These are phyloP conservation scores for Penicillium pancosmium DNA, from an alignment of 495 filamentous ascomycete species.

Conservation along the genomic window DNA sequence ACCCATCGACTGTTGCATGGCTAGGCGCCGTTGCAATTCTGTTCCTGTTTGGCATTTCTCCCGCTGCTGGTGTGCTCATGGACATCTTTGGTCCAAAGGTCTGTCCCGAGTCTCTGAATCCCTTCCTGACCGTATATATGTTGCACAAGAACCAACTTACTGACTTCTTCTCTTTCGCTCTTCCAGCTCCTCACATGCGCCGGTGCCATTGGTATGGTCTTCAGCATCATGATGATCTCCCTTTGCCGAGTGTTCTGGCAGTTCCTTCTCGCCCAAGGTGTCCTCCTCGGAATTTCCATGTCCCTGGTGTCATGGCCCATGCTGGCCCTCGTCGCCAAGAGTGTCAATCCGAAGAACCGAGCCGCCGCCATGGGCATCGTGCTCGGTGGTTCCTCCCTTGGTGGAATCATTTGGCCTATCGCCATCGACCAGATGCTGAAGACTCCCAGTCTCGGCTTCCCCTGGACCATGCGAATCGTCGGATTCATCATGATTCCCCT, in stretches of 20 bases:
- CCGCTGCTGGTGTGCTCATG: conserved; percentile 36
- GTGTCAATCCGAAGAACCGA: conserved; percentile 53
- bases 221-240: conserved; percentile 59
- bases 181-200: conserved; percentile 31
- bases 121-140: no score
- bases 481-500: conserved; percentile 56
- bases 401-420: conserved; percentile 54
- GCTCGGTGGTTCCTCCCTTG: conserved; percentile 58
- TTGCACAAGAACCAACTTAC: no score
- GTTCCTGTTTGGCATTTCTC: conserved; percentile 40
- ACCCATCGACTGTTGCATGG: conserved; percentile 60
- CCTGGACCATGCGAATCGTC: conserved; percentile 53
- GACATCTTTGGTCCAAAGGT: conserved; percentile 44
- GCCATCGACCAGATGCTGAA: conserved; percentile 43
- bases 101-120: not conserved
- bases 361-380: conserved; percentile 58
- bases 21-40: conserved; percentile 56
- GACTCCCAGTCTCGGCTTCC: conserved; percentile 43
- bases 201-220: conserved; percentile 37
- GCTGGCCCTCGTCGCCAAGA: conserved; percentile 54
- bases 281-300: conserved; percentile 55
- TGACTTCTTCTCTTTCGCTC: not conserved
- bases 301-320: conserved; percentile 54
- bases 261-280: conserved; percentile 62
- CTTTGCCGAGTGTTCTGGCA: conserved; percentile 62